Base-by-base conservation (phyloP, 768 basidiomycete genomes). In the Russula sp. region DNA sequence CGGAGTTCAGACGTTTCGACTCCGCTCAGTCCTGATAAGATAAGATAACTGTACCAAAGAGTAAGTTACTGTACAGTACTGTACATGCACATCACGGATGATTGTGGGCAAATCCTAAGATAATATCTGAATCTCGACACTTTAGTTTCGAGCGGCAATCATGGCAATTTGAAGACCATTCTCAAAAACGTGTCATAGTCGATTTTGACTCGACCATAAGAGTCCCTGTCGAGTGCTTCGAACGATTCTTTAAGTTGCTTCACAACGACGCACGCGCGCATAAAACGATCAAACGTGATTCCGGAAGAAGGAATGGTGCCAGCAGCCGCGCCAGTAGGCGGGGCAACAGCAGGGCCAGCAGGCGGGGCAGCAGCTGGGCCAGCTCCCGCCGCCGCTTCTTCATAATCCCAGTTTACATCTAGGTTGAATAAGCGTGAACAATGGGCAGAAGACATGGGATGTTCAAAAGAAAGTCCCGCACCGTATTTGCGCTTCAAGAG, bases 281-380 rank as follows among this genome's bases (percentile, higher is more conserved):
- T 87, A 77, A 93, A 93, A 67, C 90, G 87, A 73, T 92, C 91
- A 71, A 93, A 93, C 5, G 85, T 82, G 76, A 93, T 90, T 0
- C 89, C 89, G 0, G 80, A 32, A 7, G 32, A 2, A 32, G 32
- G 8, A 9, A 7, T 32, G 9, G 8, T n/a, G n/a, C n/a, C n/a
- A n/a, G n/a, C n/a, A n/a, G n/a, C n/a, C n/a, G n/a, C n/a, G n/a
- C n/a, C n/a, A n/a, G n/a, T n/a, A n/a, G n/a, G n/a, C n/a, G n/a
- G n/a, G n/a, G n/a, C n/a, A n/a, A n/a, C n/a, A n/a, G n/a, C n/a
- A n/a, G n/a, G 32, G 32, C 32, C 32, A 32, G 8, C 32, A 30
- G 30, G 76, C 20, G 69, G 65, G 1, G 78, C 73, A 4, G 70
- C 75, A 0, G 73, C 75, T 0, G 73, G 75, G 40, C 71, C 58